phyloP scores from a whole-genome alignment of 2,329 filamentous ascomycete genomes.

The Hypoxylon sp. region DNA sequence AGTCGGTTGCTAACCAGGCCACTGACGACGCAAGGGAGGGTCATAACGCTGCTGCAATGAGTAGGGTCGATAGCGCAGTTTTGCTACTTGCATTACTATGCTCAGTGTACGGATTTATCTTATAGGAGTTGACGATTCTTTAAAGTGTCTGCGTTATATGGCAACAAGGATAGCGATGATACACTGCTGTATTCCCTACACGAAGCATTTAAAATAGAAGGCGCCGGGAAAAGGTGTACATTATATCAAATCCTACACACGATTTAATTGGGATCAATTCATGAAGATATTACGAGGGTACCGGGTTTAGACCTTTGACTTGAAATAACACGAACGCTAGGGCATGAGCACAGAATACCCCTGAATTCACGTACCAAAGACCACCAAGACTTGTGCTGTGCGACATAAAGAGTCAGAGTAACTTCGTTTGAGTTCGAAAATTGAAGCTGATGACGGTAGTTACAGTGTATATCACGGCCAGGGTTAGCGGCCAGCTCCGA shows the following conservation, averaged over 20 bases:
- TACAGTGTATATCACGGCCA: no score
- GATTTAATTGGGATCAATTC: background rate
- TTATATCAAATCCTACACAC: background rate
- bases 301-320: background rate
- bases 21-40: slow-evolving; percentile 12
- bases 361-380: slow-evolving; percentile 14
- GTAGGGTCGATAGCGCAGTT: slow-evolving; percentile 7
- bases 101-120: background rate
- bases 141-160: background rate
- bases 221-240: background rate
- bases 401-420: no score
- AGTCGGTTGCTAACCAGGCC: slow-evolving; percentile 9
- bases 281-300: background rate
- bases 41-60: slow-evolving; percentile 5
- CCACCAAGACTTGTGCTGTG: no score
- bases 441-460: no score
- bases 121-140: background rate
- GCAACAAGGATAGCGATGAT: background rate
- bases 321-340: background rate
- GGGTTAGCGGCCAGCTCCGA: slow-evolving; percentile 61
- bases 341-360: slow-evolving; percentile 49
- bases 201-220: background rate
- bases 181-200: background rate
- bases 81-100: slow-evolving; percentile 20
- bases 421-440: no score